Evolutionary conservation across 1,284 basidiomycete genomes (phyloP).

Genomic region (Moesziomyces antarcticus): DNA sequence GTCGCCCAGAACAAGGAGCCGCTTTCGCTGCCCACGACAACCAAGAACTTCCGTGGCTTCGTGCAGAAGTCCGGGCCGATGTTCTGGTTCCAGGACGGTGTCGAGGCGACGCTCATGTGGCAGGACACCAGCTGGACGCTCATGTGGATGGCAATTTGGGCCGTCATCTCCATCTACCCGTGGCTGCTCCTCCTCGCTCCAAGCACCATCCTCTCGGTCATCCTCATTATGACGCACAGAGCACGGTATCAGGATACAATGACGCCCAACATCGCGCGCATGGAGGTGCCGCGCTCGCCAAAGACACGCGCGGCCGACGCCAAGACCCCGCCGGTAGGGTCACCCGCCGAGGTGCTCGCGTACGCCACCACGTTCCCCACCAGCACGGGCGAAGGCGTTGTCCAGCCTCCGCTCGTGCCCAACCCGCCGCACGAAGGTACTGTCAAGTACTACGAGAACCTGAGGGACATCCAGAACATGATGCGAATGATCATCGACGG

Average conservation of each 20-base stretch:
- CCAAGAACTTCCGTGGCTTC: constrained; percentile 65
- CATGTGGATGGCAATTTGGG: constrained; percentile 67
- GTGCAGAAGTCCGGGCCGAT: constrained; percentile 65
- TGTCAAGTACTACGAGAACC: constrained; percentile 63
- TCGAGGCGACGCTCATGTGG: constrained; percentile 65
- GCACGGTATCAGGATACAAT: constrained; percentile 52
- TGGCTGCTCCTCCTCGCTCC: constrained; percentile 58
- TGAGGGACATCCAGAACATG: constrained; percentile 68
- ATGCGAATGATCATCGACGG: constrained; percentile 66
- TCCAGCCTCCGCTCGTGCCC: constrained; percentile 53
- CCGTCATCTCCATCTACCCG: constrained; percentile 60
- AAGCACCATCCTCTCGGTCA: constrained; percentile 58
- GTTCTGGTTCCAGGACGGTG: constrained; percentile 66
- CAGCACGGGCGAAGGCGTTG: constrained; percentile 34
- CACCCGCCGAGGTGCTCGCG: constrained; percentile 24
- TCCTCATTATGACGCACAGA: constrained; percentile 58
- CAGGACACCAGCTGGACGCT: constrained; percentile 64
- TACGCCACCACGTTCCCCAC: constrained; percentile 40
- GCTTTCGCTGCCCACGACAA: constrained; percentile 61
- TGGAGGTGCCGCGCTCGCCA: constrained; percentile 38
- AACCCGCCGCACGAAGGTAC: constrained; percentile 64
- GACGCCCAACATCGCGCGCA: constrained; percentile 32
- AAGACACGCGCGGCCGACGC: constrained; percentile 6
- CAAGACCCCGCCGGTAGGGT: background rate
- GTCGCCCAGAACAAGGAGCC: constrained; percentile 62